A percentile compares a stretch with the other conserved stretches of the same genome.
These are phyloP conservation scores for Diospyros lotus DNA, from an alignment of 148 eudicot genomes.

Conservation along the genomic window DNA sequence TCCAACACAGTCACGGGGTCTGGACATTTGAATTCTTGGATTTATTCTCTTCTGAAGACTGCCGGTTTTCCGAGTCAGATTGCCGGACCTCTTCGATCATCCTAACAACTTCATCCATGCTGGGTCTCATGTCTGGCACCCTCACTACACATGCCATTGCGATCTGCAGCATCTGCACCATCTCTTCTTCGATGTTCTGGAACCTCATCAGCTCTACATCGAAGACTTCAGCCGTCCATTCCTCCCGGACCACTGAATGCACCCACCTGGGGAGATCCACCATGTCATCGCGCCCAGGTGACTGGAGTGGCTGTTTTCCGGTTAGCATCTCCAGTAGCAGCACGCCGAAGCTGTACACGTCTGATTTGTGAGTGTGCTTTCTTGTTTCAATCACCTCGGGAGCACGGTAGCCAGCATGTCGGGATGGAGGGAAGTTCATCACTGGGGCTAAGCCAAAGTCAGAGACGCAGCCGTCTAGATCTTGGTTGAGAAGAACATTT, in stretches of 20 bases:
- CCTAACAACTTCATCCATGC: conserved; percentile 20
- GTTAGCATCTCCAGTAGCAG: conserved; percentile 21
- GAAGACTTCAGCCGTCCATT: conserved; percentile 26
- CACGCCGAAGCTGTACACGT: conserved; percentile 27
- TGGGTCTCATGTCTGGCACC: conserved; percentile 19
- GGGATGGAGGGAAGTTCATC: conserved; percentile 17
- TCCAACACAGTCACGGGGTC: conserved; percentile 10
- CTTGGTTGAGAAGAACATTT: conserved; percentile 21
- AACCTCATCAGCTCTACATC: conserved; percentile 22
- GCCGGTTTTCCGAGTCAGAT: conserved; percentile 23
- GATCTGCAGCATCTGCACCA: conserved; percentile 27
- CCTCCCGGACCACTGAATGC: conserved; percentile 25
- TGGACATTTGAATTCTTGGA: conserved; percentile 15
- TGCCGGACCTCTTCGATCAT: conserved; percentile 25
- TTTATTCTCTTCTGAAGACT: conserved; percentile 16
- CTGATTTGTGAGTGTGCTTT: conserved; percentile 20
- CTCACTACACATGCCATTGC: conserved; percentile 18
- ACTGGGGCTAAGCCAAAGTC: conserved; percentile 19
- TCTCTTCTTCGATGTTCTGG: conserved; percentile 25
- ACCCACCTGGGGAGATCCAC: conserved; percentile 29
- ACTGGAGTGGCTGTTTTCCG: conserved; percentile 18
- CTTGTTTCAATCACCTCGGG: conserved; percentile 19
- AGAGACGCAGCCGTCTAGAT: conserved; percentile 10
- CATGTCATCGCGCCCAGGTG: conserved; percentile 17
- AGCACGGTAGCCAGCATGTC: conserved; percentile 20